A percentile compares a stretch with the other conserved stretches of the same genome.
These are phyloP conservation scores for Vigna reflexopilosa DNA, from an alignment of 306 rosid species.

Conservation along the genomic window DNA sequence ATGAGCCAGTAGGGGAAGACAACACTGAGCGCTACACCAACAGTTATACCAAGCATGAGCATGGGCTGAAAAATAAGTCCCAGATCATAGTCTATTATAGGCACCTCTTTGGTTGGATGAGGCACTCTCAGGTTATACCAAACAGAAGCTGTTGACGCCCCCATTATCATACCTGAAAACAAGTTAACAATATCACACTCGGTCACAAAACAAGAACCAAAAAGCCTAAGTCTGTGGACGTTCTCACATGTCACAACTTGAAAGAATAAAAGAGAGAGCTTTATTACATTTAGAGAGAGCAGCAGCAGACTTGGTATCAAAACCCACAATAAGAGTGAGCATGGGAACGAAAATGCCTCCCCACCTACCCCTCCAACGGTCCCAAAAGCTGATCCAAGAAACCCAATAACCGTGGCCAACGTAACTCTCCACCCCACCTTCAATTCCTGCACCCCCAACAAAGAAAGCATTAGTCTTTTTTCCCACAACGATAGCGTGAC, in stretches of 20 bases:
- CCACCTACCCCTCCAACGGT: slow-evolving; percentile 96
- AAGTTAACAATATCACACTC: slow-evolving; percentile 19
- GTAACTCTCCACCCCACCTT: slow-evolving; percentile 62
- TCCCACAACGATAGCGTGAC: background rate
- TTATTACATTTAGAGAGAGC: slow-evolving; percentile 76
- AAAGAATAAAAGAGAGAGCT: background rate
- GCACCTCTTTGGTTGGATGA: slow-evolving; percentile 89
- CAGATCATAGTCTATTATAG: slow-evolving; percentile 81
- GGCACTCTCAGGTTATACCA: slow-evolving; percentile 89
- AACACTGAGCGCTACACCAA: slow-evolving; percentile 88
- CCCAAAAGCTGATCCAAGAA: slow-evolving; percentile 87
- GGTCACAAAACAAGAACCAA: background rate
- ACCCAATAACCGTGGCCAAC: slow-evolving; percentile 74
- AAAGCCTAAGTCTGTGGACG: background rate
- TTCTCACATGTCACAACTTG: background rate
- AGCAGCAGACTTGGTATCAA: slow-evolving; percentile 89
- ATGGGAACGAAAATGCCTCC: slow-evolving; percentile 94
- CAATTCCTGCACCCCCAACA: slow-evolving; percentile 60
- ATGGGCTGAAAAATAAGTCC: slow-evolving; percentile 91
- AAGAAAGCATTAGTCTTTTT: slow-evolving; percentile 30
- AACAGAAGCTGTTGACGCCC: slow-evolving; percentile 83
- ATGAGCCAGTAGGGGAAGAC: slow-evolving; percentile 97
- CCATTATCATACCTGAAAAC: slow-evolving; percentile 88
- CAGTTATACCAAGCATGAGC: slow-evolving; percentile 94
- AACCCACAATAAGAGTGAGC: slow-evolving; percentile 79